A percentile compares a stretch with the other conserved stretches of the same genome.
phyloP scores from a whole-genome alignment of 169 alveolate species.

The Plasmodium blacklocki region DNA sequence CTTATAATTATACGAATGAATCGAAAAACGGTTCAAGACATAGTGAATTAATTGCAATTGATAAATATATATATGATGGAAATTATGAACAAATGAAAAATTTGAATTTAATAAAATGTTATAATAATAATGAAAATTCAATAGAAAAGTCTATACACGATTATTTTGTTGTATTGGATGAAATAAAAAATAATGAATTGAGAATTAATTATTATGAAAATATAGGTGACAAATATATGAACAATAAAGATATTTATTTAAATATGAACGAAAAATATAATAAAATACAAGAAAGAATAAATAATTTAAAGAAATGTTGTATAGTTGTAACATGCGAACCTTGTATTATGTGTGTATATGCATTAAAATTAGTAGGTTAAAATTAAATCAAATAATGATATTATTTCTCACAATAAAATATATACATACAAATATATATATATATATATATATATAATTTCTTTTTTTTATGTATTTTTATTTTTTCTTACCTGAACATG shows the following conservation, averaged over 20 bases:
- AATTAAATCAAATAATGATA: not conserved
- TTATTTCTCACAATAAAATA: not conserved
- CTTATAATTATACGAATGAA: conserved; percentile 61
- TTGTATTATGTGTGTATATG: conserved; percentile 91
- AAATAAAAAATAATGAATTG: not conserved
- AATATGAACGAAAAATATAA: conserved; percentile 16
- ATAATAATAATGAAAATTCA: conserved; percentile 34
- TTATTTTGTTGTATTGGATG: conserved; percentile 11
- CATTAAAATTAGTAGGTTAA: conserved; percentile 80
- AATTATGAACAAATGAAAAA: conserved; percentile 64
- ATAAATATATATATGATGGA: conserved; percentile 53
- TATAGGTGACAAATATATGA: conserved; percentile 1
- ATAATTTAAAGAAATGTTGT: conserved; percentile 28
- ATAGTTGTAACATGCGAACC: conserved; percentile 87
- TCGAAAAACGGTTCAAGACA: conserved; percentile 71
- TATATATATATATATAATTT: not conserved
- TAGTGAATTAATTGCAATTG: conserved; percentile 69
- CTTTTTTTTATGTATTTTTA: not conserved
- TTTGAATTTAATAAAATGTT: conserved; percentile 55
- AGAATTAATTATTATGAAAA: not conserved
- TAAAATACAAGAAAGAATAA: conserved; percentile 17
- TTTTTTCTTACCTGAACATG: conserved; percentile 18
- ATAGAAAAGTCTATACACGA: conserved; percentile 25
- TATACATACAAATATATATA: not conserved
- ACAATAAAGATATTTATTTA: not conserved